Evolutionary conservation across 2,329 filamentous ascomycete genomes (phyloP).

Genomic region (Penicillium sp.): DNA sequence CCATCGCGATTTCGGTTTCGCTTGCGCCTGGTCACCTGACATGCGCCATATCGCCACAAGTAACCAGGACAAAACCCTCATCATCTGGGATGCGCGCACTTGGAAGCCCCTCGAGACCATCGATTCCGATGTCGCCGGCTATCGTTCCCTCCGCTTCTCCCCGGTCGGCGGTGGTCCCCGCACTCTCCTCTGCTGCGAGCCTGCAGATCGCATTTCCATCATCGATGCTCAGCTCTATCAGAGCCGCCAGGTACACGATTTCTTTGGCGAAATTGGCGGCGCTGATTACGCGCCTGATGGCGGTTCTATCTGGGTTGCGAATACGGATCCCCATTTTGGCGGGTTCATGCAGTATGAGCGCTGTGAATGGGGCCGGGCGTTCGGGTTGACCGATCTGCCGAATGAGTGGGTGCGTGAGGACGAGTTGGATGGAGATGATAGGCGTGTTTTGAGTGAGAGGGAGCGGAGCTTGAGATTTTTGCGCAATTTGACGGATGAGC

Average conservation of each 20-base stretch:
- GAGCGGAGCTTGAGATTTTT: constrained; percentile 35
- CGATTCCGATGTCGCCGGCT: constrained; percentile 43
- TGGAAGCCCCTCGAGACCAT: constrained; percentile 39
- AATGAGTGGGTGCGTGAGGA: constrained; percentile 37
- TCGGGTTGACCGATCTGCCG: constrained; percentile 32
- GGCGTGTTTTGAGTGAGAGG: constrained; percentile 32
- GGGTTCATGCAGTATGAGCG: constrained; percentile 45
- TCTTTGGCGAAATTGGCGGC: constrained; percentile 45
- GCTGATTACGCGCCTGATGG: constrained; percentile 43
- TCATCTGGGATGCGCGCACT: constrained; percentile 45
- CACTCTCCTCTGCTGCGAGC: constrained; percentile 41
- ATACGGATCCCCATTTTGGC: constrained; percentile 41
- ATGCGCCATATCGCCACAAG: constrained; percentile 46
- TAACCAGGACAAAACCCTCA: constrained; percentile 45
- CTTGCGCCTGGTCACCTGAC: constrained; percentile 45
- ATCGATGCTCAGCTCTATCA: constrained; percentile 43
- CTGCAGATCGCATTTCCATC: constrained; percentile 43
- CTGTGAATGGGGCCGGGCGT: constrained; percentile 34
- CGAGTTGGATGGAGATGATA: constrained; percentile 32
- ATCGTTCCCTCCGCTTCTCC: constrained; percentile 42
- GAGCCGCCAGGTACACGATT: constrained; percentile 42
- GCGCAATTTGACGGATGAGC: constrained; percentile 31
- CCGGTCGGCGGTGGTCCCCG: constrained; percentile 43
- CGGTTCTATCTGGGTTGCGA: constrained; percentile 41
- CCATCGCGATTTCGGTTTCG: constrained; percentile 44